Evolutionary conservation across 805 yeast species (phyloP).

Genomic region (Pichia nanzhaoensis): DNA sequence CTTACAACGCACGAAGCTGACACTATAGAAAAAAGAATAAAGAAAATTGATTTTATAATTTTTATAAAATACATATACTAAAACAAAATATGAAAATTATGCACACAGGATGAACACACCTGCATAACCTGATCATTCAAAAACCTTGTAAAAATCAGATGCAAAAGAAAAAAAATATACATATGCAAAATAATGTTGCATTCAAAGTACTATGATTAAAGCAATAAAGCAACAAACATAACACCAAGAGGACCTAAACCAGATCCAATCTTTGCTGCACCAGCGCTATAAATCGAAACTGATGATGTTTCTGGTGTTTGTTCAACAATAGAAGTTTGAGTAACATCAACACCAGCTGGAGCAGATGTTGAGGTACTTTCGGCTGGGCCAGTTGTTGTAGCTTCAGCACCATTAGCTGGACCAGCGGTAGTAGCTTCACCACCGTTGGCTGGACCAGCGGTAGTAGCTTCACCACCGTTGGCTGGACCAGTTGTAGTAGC

Average conservation of each 20-base stretch:
- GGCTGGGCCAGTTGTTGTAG: not conserved
- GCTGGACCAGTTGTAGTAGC: no score
- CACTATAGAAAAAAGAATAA: no score
- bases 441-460: not conserved
- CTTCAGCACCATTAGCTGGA: not conserved
- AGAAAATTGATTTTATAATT: constrained; percentile 11
- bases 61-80: not conserved
- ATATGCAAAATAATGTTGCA: not conserved
- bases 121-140: not conserved
- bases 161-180: not conserved
- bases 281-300: not conserved
- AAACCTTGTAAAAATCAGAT: not conserved
- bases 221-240: constrained; percentile 3
- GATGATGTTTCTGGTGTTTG: not conserved
- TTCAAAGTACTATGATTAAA: not conserved
- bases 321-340: not conserved
- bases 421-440: not conserved
- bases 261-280: constrained; percentile 4
- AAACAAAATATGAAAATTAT: no score
- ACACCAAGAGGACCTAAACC: not conserved
- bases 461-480: not conserved
- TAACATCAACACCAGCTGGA: not conserved
- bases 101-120: not conserved
- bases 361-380: not conserved
- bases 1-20: no score